A percentile compares a stretch with the other conserved stretches of the same genome.
These are phyloP conservation scores for Karstenula rhodostoma DNA, from an alignment of 2,329 filamentous ascomycete species.

Conservation along the genomic window DNA sequence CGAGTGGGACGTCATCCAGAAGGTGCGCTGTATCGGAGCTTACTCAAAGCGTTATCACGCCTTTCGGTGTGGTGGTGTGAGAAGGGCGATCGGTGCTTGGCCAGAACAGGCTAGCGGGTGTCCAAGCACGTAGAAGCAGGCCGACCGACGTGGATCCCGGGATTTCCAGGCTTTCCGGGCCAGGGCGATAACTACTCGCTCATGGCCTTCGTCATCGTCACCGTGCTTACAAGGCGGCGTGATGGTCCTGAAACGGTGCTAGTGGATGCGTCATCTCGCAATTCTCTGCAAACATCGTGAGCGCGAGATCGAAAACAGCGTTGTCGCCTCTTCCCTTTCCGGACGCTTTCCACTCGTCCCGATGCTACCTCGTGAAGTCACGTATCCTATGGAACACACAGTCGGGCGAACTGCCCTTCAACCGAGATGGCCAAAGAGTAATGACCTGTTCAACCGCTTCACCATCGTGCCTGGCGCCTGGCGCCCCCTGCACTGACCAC, in stretches of 20 bases:
- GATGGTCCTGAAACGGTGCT: conserved; percentile 11
- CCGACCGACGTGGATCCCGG: conserved; percentile 4
- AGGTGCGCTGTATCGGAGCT: background rate
- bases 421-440: no score
- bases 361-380: background rate
- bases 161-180: background rate
- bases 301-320: background rate
- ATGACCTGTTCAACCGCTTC: background rate
- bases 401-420: no score
- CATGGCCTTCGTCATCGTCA: conserved; percentile 7
- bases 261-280: conserved; percentile 4
- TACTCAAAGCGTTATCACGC: background rate
- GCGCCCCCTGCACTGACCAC: background rate
- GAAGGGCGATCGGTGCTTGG: background rate
- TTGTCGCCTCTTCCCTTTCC: conserved; percentile 1
- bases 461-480: background rate
- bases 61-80: conserved; percentile 7
- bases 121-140: background rate
- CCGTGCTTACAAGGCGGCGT: background rate
- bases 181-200: background rate
- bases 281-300: conserved; percentile 5
- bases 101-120: background rate
- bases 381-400: background rate
- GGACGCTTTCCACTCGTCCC: background rate
- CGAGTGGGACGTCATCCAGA: no score